Base-by-base conservation (phyloP, 2,329 filamentous ascomycete genomes). In the Pseudomassariella vexata region DNA sequence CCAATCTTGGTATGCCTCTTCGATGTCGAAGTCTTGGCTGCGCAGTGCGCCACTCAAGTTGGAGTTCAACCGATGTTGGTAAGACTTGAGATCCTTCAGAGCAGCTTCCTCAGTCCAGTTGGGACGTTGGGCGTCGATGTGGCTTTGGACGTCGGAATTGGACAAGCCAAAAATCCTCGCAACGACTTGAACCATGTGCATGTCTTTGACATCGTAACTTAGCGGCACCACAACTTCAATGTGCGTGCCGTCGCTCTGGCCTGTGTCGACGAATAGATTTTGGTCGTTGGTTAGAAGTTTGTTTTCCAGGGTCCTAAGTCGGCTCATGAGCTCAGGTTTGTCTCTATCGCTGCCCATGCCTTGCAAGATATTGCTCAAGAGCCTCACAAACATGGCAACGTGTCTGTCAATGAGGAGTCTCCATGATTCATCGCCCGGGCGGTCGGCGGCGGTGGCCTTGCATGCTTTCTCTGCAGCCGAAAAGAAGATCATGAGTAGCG, bases 221-320 rank as follows among this genome's bases (percentile, higher is more conserved):
- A 94, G 66, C 9, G 90, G 88, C 3, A 88, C 76, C 35, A 85
- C 72, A 15, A 90, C 84, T 56, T 95, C 90, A 41, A 92, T 72
- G 7, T 82, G 84, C 28, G 75, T 76, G 21, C 78, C 66, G 28
- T 70, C 68, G 33, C 73, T 69, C 48, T 76, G 72, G 28, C 69
- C 69, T 29, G 72, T 69, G 44, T 73, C 70, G 12, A 80, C 70
- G 28, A 79, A 77, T 31, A 98, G 69, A 53, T 96, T 88, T 58
- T 95, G 87, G 49, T 96, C 90, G 56, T 95, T 92, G 31, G 86
- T 84, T 42, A 98, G 72, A 35, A 98, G 73, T 64, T 96, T 96
- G 55, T 82, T 94, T 60, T 98, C 92, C 47, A 98, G 72, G 9
- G 81, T 86, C 25, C 76, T 73, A 36, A 98, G 66, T 40, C 86